Evolutionary conservation across 768 basidiomycete genomes (phyloP), one percentile per base, ranked within the genome.

Genomic region (Mycena haematopus): DNA sequence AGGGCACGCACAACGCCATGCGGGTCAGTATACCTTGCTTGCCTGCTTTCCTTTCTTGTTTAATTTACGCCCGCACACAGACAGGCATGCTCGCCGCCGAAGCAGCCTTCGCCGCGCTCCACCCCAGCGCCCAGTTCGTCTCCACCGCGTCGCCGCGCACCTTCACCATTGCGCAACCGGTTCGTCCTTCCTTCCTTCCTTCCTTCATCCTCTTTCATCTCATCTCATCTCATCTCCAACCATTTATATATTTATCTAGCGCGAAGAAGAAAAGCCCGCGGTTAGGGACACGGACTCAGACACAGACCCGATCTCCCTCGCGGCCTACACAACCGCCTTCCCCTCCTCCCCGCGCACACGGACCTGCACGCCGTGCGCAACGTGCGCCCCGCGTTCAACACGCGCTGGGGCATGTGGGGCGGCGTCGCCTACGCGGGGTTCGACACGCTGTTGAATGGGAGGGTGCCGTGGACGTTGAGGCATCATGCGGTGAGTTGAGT

Each of bases 1-100:
- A 99, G 73, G 96, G 96, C 15, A 96, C 96, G 0, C 97, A 99
- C 73, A 99, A 96, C 62, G 95, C 96, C 3, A 99, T 99, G 97
- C 96, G 66, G 52, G 66, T 67, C 46, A 11, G 62, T 42, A 19
- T 8, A n/a, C 11, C 27, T 38, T 51, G 17, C 27, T 27, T 27
- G n/a, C n/a, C n/a, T n/a, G n/a, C n/a, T n/a, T n/a, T n/a, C n/a
- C n/a, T n/a, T n/a, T n/a, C n/a, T n/a, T n/a, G n/a, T n/a, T n/a
- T n/a, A n/a, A n/a, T n/a, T n/a, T n/a, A n/a, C n/a, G n/a, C n/a
- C n/a, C n/a, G n/a, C n/a, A 9, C 14, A 29, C 45, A 99, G 82
- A 93, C 91, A 38, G 97, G 97, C 29, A 98, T 98, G 91, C 81
- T 99, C 21, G 96, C 95, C 29, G 96, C 94, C 1, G 96, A 99